Conservation (phyloP, 2,329 filamentous ascomycete genomes). For the Fusarium sacchari region DNA sequence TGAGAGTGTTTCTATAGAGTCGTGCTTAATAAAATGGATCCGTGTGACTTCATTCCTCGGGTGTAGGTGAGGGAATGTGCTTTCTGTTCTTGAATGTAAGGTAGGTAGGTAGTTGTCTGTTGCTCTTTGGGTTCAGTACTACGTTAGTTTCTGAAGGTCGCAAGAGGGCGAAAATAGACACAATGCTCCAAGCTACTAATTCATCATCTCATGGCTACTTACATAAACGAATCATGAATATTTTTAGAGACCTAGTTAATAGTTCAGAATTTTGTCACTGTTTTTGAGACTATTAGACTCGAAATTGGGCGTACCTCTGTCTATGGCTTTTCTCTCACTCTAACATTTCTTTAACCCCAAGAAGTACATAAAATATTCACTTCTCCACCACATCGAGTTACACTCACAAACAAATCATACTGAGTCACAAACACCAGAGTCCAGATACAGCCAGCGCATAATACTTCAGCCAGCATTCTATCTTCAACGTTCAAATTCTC, state of each 20-base stretch:
- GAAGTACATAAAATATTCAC: background rate
- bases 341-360: background rate
- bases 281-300: background rate
- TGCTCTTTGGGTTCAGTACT: background rate
- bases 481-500: background rate
- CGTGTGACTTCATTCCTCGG: background rate
- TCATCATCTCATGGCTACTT: background rate
- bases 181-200: background rate
- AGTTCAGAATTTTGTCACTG: background rate
- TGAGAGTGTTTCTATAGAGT: background rate
- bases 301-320: background rate
- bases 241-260: background rate
- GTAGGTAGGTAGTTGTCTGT: background rate
- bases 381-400: constrained; percentile 20
- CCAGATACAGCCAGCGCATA: constrained; percentile 14
- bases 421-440: constrained; percentile 26
- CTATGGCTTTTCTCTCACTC: background rate
- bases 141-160: background rate
- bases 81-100: background rate
- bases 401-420: constrained; percentile 44
- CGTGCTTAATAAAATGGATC: no score
- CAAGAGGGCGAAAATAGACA: background rate
- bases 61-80: background rate
- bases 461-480: background rate
- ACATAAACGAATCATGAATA: no score